Conservation (phyloP, 176 grass and related monocot genomes). For the Neostapfia colusana region DNA sequence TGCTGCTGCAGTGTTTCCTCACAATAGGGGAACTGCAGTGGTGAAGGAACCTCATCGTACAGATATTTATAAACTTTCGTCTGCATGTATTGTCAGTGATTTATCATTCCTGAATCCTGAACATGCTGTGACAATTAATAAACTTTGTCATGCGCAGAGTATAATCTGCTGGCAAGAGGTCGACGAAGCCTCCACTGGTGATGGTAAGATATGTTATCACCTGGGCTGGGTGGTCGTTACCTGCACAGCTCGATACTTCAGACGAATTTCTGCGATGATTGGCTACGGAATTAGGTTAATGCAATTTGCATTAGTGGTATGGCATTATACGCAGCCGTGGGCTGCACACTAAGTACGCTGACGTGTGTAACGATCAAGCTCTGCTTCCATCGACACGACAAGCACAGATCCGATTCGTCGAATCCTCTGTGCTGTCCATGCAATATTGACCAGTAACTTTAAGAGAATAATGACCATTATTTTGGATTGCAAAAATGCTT, state of each 20-base stretch:
- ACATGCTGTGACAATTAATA: too few species aligned
- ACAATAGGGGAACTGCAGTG: too few species aligned
- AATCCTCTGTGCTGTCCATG: too few species aligned
- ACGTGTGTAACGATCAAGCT: not conserved
- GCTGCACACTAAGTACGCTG: not conserved
- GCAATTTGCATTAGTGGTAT: conserved; percentile 7
- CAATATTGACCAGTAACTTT: too few species aligned
- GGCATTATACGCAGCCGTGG: not conserved
- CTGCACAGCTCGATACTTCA: not conserved
- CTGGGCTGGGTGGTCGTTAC: not conserved
- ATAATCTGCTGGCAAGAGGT: too few species aligned
- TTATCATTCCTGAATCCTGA: too few species aligned
- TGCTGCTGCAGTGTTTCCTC: not conserved
- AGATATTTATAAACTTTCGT: too few species aligned
- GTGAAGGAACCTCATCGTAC: not conserved
- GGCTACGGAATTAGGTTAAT: not conserved
- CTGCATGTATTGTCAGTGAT: too few species aligned
- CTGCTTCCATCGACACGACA: not conserved
- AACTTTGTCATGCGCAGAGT: not conserved
- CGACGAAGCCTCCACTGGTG: not conserved
- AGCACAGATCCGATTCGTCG: not conserved
- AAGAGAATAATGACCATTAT: too few species aligned
- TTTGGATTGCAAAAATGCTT: too few species aligned
- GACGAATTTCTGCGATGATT: not conserved
- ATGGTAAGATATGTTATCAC: not conserved